Evolutionary conservation across 495 filamentous ascomycete species (phyloP).

Genomic region (Penicillium arizonense): DNA sequence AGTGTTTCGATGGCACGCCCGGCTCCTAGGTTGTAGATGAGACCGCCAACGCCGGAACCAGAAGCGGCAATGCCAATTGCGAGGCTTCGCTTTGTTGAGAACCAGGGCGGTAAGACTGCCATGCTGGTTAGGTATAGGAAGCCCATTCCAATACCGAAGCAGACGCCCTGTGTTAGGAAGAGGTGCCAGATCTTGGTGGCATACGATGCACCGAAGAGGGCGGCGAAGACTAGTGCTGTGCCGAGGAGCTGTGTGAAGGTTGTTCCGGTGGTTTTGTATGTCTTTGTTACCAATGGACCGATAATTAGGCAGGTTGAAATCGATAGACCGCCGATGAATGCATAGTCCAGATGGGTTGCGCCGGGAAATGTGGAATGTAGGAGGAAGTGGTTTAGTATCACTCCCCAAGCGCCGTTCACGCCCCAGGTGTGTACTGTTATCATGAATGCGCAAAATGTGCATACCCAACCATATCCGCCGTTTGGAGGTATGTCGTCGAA

Average conservation of each 20-base stretch:
- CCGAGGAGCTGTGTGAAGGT: constrained; percentile 41
- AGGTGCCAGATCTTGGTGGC: constrained; percentile 48
- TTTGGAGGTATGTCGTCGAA: constrained; percentile 14
- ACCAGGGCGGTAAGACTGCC: constrained; percentile 52
- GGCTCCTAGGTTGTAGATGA: constrained; percentile 47
- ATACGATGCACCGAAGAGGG: constrained; percentile 48
- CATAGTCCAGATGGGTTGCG: constrained; percentile 8
- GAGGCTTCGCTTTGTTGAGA: constrained; percentile 43
- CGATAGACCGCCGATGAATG: constrained; percentile 10
- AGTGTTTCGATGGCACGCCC: constrained; percentile 24
- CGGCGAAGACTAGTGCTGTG: constrained; percentile 32
- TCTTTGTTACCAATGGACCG: constrained; percentile 5
- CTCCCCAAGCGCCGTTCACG: constrained; percentile 20
- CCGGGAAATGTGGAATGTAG: constrained; percentile 4
- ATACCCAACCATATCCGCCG: constrained; percentile 49
- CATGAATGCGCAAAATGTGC: constrained; percentile 27
- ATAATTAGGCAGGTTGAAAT: constrained; percentile 2
- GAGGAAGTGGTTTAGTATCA: constrained; percentile 9
- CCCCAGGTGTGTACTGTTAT: constrained; percentile 47
- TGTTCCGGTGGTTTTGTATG: constrained; percentile 38
- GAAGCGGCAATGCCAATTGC: constrained; percentile 49
- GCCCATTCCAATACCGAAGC: constrained; percentile 51
- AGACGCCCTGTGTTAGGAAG: constrained; percentile 49
- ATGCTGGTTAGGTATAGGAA: constrained; percentile 49
- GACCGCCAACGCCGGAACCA: constrained; percentile 51